Evolutionary conservation across 2,329 filamentous ascomycete genomes (phyloP).

Genomic region (Aschersonia sp.): DNA sequence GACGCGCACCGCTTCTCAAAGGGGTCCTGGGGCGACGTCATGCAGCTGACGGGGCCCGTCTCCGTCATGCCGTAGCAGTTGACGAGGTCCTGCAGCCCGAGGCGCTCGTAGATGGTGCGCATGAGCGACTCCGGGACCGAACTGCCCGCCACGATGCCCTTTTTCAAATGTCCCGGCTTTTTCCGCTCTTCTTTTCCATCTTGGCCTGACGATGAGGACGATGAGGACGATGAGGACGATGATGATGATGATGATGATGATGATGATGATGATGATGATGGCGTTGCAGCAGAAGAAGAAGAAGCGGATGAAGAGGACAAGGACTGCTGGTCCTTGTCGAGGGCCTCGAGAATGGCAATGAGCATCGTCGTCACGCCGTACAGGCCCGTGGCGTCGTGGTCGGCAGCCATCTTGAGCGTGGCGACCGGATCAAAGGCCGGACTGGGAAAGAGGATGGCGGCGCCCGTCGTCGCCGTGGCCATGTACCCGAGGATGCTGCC

Average conservation of each 20-base stretch:
- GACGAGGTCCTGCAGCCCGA: conserved; percentile 71
- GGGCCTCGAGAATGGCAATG: conserved; percentile 65
- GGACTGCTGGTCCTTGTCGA: conserved; percentile 29
- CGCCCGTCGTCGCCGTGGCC: conserved; percentile 72
- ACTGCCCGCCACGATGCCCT: conserved; percentile 83
- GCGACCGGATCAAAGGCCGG: conserved; percentile 76
- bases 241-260: background rate
- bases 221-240: background rate
- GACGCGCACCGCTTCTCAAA: conserved; percentile 56
- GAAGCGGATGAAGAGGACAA: background rate
- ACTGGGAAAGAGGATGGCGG: conserved; percentile 69
- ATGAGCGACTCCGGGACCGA: conserved; percentile 76
- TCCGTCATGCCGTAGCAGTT: conserved; percentile 98
- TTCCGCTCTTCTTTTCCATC: background rate
- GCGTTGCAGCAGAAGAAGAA: too few relatives aligned
- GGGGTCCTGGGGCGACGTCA: conserved; percentile 70
- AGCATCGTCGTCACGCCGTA: conserved; percentile 96
- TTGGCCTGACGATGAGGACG: too few relatives aligned
- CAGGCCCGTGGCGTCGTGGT: conserved; percentile 45
- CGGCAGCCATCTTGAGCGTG: conserved; percentile 42
- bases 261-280: background rate
- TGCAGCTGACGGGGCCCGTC: conserved; percentile 62
- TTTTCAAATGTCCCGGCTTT: conserved; percentile 37
- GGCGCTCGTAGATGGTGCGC: conserved; percentile 52
- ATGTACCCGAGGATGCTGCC: conserved; percentile 88